Percentiles rank a stretch among this genome's conserved stretches.
Evolutionary conservation across 169 alveolate species (phyloP).

Genomic region (Eimeria tenella): DNA sequence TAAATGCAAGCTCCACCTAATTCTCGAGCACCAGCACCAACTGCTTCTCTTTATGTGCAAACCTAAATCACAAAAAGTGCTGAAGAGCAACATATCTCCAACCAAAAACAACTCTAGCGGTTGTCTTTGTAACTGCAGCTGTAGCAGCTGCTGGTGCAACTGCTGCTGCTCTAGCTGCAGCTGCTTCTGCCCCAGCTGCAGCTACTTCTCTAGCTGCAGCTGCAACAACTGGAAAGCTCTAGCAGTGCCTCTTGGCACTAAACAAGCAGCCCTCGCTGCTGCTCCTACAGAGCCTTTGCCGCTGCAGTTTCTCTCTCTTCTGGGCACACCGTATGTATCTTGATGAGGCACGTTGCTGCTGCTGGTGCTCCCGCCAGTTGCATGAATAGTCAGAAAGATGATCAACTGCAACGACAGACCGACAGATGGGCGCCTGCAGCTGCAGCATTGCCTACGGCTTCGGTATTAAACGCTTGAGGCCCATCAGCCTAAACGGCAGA

Average conservation of each 20-base stretch:
- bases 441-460: conserved; percentile 12
- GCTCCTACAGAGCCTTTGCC: neutral
- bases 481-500: conserved; percentile 12
- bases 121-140: neutral
- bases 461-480: conserved; percentile 37
- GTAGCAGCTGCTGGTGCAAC: neutral
- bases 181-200: conserved; percentile 4
- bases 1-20: no score
- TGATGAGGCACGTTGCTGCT: neutral
- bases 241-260: neutral
- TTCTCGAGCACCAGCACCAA: no score
- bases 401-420: neutral
- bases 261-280: neutral
- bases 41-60: no score
- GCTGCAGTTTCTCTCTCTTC: conserved; percentile 2
- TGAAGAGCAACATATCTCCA: no score
- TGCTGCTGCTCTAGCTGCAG: neutral
- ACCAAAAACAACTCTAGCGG: neutral
- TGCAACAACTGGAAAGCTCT: neutral
- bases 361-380: neutral
- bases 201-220: neutral
- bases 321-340: neutral
- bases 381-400: neutral
- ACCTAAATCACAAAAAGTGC: no score
- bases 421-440: conserved; percentile 11